phyloP scores from a whole-genome alignment of 2,329 filamentous ascomycete species.

The Fusarium paranaense region DNA sequence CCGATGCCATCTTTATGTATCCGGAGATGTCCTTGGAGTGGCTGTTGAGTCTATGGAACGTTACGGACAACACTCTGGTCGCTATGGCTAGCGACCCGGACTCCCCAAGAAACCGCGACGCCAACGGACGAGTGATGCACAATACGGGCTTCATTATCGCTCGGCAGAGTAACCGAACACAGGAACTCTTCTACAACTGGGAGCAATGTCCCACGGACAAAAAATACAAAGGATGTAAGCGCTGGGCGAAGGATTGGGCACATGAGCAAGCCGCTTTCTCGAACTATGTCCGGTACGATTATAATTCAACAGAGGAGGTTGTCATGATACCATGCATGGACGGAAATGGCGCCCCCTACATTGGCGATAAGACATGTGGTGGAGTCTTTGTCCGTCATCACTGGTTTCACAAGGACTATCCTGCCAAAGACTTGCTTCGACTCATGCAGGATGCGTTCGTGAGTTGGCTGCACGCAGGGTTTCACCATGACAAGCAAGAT shows the following conservation, averaged over 20 bases:
- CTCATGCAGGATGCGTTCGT: too few species aligned
- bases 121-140: constrained; percentile 31
- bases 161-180: constrained; percentile 36
- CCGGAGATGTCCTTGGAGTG: constrained; percentile 59
- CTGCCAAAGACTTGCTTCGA: too few species aligned
- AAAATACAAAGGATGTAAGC: constrained; percentile 19
- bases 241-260: constrained; percentile 42
- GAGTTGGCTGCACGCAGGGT: too few species aligned
- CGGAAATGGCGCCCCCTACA: constrained; percentile 40
- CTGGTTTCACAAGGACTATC: constrained; percentile 3
- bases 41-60: constrained; percentile 60
- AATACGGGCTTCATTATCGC: constrained; percentile 41
- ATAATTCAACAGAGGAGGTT: constrained; percentile 36
- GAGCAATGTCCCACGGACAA: background rate
- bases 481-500: too few species aligned
- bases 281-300: constrained; percentile 42
- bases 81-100: constrained; percentile 60
- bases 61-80: constrained; percentile 53
- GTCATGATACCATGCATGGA: constrained; percentile 39
- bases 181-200: constrained; percentile 25
- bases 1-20: constrained; percentile 57
- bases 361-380: constrained; percentile 36
- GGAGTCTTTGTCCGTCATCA: constrained; percentile 43
- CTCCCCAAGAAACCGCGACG: constrained; percentile 50
- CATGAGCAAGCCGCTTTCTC: constrained; percentile 46